Percentiles rank a stretch among this genome's conserved stretches.
Conservation (phyloP, 345 rosid genomes). For the Psidium guajava region DNA sequence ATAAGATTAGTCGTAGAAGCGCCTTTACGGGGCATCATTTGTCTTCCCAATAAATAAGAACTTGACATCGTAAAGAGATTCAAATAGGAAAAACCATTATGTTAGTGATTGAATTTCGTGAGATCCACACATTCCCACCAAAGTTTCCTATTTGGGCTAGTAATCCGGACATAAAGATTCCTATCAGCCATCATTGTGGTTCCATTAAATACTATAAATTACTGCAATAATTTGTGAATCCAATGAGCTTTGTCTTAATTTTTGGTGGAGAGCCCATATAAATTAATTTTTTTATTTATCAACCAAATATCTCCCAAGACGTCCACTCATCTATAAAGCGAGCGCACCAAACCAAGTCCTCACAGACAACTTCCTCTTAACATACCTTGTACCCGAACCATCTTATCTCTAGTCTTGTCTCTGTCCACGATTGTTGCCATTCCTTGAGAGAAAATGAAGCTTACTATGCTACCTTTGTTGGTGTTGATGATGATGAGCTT, state of each 20-base stretch:
- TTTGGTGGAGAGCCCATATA: constrained; percentile 3
- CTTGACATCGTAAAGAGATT: not conserved
- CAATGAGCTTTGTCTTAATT: constrained; percentile 5
- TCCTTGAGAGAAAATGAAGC: constrained; percentile 8
- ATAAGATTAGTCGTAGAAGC: not conserved
- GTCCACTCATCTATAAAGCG: not conserved
- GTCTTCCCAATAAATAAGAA: not conserved
- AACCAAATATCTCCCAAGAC: not conserved
- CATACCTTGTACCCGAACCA: not conserved
- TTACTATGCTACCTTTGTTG: constrained; percentile 1
- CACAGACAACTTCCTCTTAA: not conserved
- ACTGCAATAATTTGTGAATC: not conserved
- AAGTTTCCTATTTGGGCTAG: constrained; percentile 13
- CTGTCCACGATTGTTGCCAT: not conserved
- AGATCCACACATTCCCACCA: not conserved
- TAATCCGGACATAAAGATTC: not conserved
- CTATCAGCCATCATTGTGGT: not conserved
- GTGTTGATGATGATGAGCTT: constrained; percentile 14
- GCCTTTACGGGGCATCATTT: not conserved
- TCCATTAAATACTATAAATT: not conserved
- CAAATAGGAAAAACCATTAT: constrained; percentile 6
- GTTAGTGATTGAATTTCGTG: not conserved
- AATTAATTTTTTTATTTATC: not conserved
- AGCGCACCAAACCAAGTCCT: not conserved
- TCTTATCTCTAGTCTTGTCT: not conserved